These are phyloP conservation scores for Pythium oligandrum DNA, from an alignment of 352 stramenopile genomes.

Conservation along the genomic window DNA sequence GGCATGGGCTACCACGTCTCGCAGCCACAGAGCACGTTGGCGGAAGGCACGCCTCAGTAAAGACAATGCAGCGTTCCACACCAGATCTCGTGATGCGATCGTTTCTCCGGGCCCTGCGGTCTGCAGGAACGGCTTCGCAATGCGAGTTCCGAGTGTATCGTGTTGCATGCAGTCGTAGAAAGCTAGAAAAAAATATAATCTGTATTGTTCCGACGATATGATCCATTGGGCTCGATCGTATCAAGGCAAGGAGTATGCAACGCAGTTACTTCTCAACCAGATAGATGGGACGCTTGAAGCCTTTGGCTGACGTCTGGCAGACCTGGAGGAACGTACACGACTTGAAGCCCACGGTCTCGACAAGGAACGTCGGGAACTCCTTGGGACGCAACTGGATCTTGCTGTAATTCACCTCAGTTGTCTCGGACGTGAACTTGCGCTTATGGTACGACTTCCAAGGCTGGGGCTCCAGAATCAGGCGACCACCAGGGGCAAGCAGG, in stretches of 20 bases:
- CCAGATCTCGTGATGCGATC: no score
- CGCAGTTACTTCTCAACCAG: constrained; percentile 56
- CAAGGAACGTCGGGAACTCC: constrained; percentile 60
- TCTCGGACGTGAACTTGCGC: constrained; percentile 77
- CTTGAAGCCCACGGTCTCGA: constrained; percentile 53
- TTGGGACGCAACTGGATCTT: constrained; percentile 71
- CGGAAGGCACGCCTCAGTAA: constrained; percentile 46
- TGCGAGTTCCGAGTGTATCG: no score
- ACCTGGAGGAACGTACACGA: constrained; percentile 70
- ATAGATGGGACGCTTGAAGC: constrained; percentile 73
- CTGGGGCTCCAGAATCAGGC: constrained; percentile 82
- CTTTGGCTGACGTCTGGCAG: constrained; percentile 69
- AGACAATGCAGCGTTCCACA: no score
- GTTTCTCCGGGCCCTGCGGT: no score
- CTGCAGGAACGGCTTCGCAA: no score
- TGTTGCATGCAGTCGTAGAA: no score
- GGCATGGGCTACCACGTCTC: constrained; percentile 79
- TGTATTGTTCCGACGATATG: no score
- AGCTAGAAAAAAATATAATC: no score
- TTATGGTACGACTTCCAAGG: constrained; percentile 88
- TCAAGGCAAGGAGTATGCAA: no score
- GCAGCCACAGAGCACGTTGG: constrained; percentile 61
- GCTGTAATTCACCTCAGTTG: constrained; percentile 63
- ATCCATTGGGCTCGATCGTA: no score
- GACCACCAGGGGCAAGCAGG: constrained; percentile 57